These are phyloP conservation scores for Phytopythium delawarense DNA, from an alignment of 352 stramenopile species.

Conservation along the genomic window DNA sequence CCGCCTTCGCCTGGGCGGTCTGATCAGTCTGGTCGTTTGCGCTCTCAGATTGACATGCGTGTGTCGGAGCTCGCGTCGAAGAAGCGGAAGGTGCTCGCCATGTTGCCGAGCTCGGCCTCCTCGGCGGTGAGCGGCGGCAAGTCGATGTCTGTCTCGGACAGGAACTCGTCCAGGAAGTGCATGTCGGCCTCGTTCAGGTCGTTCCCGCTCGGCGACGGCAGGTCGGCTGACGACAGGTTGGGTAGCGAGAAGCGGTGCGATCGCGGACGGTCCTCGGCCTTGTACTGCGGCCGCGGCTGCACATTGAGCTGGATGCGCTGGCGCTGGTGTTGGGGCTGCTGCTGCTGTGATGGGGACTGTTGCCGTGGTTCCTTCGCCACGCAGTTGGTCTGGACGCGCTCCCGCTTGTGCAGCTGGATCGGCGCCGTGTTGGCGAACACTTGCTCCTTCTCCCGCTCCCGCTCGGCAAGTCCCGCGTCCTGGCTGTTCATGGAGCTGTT, in stretches of 20 bases:
- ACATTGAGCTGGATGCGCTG: constrained; percentile 5
- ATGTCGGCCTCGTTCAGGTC: constrained; percentile 14
- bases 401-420: constrained; percentile 1
- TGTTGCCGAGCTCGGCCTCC: not conserved
- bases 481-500: constrained; percentile 10
- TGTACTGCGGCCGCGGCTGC: constrained; percentile 1
- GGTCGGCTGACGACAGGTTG: constrained; percentile 5
- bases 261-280: constrained; percentile 1
- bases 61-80: constrained; percentile 9
- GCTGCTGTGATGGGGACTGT: not conserved
- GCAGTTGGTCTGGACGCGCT: not conserved
- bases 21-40: not conserved
- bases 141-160: constrained; percentile 21
- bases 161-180: constrained; percentile 23
- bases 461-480: not conserved
- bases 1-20: not conserved
- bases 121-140: constrained; percentile 12
- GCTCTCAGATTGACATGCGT: constrained; percentile 20
- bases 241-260: constrained; percentile 16
- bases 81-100: constrained; percentile 7
- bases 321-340: not conserved
- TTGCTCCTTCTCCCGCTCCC: not conserved
- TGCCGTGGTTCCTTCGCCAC: not conserved
- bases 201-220: constrained; percentile 1
- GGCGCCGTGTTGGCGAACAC: constrained; percentile 8